These are phyloP conservation scores for Microstegium vimineum DNA, from an alignment of 176 grass and related monocot species.

Conservation along the genomic window DNA sequence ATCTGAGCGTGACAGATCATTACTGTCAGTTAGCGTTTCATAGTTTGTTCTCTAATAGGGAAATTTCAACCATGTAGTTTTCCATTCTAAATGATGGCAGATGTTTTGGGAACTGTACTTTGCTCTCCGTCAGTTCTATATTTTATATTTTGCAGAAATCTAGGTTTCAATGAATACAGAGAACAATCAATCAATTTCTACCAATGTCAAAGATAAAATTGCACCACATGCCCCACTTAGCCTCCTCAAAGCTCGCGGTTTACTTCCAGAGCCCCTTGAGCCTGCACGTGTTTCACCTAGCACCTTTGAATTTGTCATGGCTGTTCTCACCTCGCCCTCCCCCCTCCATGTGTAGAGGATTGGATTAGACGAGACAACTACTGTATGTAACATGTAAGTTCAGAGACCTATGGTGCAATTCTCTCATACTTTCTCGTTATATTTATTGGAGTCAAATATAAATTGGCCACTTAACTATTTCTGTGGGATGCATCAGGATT, in stretches of 20 bases:
- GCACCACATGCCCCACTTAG: background rate
- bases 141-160: background rate
- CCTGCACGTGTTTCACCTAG: background rate
- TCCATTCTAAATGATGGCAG: background rate
- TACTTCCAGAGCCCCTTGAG: background rate
- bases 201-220: background rate
- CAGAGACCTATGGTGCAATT: background rate
- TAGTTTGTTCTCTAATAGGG: background rate
- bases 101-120: background rate
- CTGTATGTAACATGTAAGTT: too few species aligned
- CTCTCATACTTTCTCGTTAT: background rate
- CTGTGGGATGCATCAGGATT: background rate
- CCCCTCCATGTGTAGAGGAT: background rate
- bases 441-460: background rate
- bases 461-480: background rate
- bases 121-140: background rate
- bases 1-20: background rate
- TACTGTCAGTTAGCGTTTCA: background rate
- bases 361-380: too few species aligned
- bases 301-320: background rate
- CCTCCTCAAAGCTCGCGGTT: background rate
- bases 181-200: background rate
- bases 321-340: background rate
- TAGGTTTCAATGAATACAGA: background rate
- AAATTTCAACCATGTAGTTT: background rate